A percentile compares a stretch with the other conserved stretches of the same genome.
Evolutionary conservation across 2,329 filamentous ascomycete species (phyloP).

Genomic region (Beauveria sp.): DNA sequence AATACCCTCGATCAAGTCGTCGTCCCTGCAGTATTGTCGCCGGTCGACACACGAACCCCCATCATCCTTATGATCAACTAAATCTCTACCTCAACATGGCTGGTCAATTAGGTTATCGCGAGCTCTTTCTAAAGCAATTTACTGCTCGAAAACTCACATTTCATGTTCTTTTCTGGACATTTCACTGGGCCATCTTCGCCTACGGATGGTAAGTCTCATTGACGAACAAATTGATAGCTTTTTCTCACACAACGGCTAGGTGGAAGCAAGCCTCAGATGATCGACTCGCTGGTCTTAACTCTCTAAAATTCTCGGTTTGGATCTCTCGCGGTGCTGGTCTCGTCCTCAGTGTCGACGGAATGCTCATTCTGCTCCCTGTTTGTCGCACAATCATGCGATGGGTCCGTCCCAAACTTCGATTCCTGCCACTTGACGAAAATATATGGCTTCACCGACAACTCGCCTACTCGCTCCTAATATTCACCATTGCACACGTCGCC

Average conservation of each 20-base stretch:
- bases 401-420: conserved; percentile 78
- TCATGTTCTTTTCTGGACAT: conserved; percentile 71
- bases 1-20: not conserved
- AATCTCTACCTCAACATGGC: conserved; percentile 23
- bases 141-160: conserved; percentile 66
- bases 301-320: conserved; percentile 84
- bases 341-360: conserved; percentile 73
- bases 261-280: conserved; percentile 64
- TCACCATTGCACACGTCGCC: conserved; percentile 66
- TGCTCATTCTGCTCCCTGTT: conserved; percentile 87
- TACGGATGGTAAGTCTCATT: conserved; percentile 65
- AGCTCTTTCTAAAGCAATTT: conserved; percentile 56
- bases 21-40: conserved; percentile 31
- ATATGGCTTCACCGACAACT: conserved; percentile 95
- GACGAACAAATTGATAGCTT: not conserved
- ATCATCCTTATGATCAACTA: conserved; percentile 11
- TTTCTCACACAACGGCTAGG: conserved; percentile 41
- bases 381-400: conserved; percentile 83
- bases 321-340: conserved; percentile 89
- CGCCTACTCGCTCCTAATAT: conserved; percentile 81
- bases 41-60: conserved; percentile 43
- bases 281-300: conserved; percentile 70
- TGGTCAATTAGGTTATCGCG: conserved; percentile 33
- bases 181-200: conserved; percentile 73
- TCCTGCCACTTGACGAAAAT: conserved; percentile 90